Evolutionary conservation across 208 protist genomes (phyloP).

Genomic region (Acanthamoeba healyi): DNA sequence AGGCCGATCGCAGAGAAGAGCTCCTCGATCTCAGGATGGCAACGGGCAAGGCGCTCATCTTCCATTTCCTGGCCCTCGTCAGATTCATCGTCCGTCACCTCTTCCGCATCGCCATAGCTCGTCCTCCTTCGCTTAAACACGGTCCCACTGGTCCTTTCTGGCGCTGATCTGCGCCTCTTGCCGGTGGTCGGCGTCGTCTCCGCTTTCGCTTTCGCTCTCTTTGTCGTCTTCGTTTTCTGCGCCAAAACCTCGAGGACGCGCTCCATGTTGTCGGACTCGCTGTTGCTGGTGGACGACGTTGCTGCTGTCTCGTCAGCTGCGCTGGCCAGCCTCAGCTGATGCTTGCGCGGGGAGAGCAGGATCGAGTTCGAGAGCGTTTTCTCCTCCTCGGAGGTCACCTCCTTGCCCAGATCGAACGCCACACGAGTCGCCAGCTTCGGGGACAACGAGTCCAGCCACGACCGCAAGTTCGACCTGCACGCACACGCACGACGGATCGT

Average conservation of each 20-base stretch:
- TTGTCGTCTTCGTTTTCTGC: no score
- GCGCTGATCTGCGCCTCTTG: not conserved
- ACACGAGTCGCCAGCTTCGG: not conserved
- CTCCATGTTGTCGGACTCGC: no score
- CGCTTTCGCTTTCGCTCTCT: no score
- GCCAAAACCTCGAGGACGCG: no score
- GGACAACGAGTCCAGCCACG: not conserved
- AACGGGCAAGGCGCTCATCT: not conserved
- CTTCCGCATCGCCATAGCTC: no score
- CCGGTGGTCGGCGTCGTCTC: no score
- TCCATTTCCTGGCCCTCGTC: not conserved
- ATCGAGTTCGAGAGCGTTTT: not conserved
- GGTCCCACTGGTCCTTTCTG: not conserved
- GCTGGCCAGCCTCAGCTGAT: not conserved
- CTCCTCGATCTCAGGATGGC: not conserved
- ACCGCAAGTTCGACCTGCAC: not conserved
- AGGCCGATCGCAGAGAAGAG: not conserved
- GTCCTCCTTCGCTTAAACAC: no score
- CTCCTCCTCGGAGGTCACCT: not conserved
- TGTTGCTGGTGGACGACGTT: no score
- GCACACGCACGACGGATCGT: no score
- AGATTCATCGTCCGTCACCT: not conserved
- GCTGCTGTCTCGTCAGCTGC: not conserved
- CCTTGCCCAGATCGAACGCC: not conserved
- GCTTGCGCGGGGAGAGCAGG: not conserved